A percentile compares a stretch with the other conserved stretches of the same genome.
These are phyloP conservation scores for Xanthoconium stramineum DNA, from an alignment of 768 basidiomycete genomes.

Conservation along the genomic window DNA sequence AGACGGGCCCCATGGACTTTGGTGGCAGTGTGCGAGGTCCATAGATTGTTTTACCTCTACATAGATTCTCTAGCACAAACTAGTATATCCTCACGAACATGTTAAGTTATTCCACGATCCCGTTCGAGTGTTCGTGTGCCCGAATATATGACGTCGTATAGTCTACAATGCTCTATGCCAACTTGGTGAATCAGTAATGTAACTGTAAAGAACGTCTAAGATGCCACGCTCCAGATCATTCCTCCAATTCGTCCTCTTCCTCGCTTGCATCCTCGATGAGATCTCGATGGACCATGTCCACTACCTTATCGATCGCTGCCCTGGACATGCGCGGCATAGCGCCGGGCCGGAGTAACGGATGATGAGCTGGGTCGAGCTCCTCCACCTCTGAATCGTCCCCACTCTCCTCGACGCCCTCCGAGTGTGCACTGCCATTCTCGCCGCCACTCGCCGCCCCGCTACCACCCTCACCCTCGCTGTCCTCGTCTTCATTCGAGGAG, in stretches of 20 bases:
- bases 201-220: too few species aligned
- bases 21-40: not conserved
- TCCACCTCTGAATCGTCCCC: conserved; percentile 32
- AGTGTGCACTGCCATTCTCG: conserved; percentile 30
- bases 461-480: conserved; percentile 13
- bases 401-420: conserved; percentile 32
- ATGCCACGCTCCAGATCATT: conserved; percentile 24
- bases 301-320: conserved; percentile 61
- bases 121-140: too few species aligned
- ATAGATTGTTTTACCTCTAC: not conserved
- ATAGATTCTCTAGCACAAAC: not conserved
- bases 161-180: not conserved
- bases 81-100: too few species aligned
- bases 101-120: too few species aligned
- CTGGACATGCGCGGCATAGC: conserved; percentile 70
- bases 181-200: not conserved
- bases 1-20: too few species aligned
- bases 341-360: conserved; percentile 63
- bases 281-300: conserved; percentile 58
- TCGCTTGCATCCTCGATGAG: conserved; percentile 36
- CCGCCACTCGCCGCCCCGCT: conserved; percentile 16
- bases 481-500: conserved; percentile 30
- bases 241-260: conserved; percentile 50
- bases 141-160: too few species aligned
- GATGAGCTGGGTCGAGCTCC: conserved; percentile 51